Evolutionary conservation across 2,329 filamentous ascomycete species (phyloP).

Genomic region (Thielaviopsis musarum): DNA sequence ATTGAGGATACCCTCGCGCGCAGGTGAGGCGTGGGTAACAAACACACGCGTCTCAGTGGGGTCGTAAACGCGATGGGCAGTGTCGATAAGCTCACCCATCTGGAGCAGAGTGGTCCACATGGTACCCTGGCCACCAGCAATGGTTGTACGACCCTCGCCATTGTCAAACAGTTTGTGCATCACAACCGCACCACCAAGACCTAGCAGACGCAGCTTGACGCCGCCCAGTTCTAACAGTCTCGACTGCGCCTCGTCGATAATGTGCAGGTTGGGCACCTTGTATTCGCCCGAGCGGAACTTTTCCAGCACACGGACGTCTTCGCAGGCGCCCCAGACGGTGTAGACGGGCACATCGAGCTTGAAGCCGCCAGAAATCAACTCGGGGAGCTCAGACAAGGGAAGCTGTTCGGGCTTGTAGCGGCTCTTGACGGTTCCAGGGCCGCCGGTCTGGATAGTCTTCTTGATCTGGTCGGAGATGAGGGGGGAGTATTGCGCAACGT

Average conservation of each 20-base stretch:
- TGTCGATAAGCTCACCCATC: slow-evolving; percentile 96
- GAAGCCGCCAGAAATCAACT: slow-evolving; percentile 73
- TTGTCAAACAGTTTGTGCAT: slow-evolving; percentile 99
- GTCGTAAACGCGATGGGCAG: slow-evolving; percentile 94
- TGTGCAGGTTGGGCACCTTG: slow-evolving; percentile 92
- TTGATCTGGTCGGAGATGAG: slow-evolving; percentile 66
- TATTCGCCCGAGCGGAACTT: slow-evolving; percentile 97
- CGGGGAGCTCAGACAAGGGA: slow-evolving; percentile 79
- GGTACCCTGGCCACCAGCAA: slow-evolving; percentile 92
- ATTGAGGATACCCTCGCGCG: slow-evolving; percentile 89
- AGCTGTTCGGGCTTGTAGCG: slow-evolving; percentile 69
- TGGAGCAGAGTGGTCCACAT: slow-evolving; percentile 99
- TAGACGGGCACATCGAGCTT: slow-evolving; percentile 94
- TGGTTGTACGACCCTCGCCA: slow-evolving; percentile 91
- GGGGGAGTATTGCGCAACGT: slow-evolving; percentile 96
- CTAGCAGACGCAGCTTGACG: slow-evolving; percentile 85
- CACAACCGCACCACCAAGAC: slow-evolving; percentile 87
- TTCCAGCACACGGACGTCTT: slow-evolving; percentile 92
- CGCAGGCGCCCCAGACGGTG: slow-evolving; percentile 97
- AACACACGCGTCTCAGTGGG: slow-evolving; percentile 94
- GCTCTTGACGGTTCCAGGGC: slow-evolving; percentile 66
- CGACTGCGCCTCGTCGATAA: slow-evolving; percentile 95
- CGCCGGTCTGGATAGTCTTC: slow-evolving; percentile 47
- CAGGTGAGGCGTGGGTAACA: slow-evolving; percentile 90
- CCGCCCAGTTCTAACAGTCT: slow-evolving; percentile 88